Conservation (phyloP, 2,329 filamentous ascomycete genomes). For the Phialocephala subalpina region DNA sequence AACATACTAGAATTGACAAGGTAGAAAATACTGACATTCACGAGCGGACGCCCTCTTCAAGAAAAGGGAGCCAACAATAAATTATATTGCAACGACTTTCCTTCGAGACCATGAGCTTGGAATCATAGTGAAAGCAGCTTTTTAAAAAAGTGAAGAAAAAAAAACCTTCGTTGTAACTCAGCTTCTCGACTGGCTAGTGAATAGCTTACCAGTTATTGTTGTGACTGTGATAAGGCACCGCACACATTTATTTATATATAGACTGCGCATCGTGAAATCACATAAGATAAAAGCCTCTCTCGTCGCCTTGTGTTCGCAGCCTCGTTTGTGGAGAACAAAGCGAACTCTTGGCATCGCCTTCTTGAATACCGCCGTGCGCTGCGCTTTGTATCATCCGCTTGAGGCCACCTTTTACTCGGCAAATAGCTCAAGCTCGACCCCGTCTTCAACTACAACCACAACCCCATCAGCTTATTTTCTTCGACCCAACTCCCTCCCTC, state of each 20-base stretch:
- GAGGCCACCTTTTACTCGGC: not conserved
- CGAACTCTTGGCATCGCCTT: not conserved
- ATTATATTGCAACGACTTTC: not conserved
- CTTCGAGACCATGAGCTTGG: not conserved
- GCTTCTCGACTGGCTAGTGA: not conserved
- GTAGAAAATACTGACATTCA: not conserved
- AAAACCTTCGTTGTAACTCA: not conserved
- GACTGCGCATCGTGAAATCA: not conserved
- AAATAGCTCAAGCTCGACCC: not conserved
- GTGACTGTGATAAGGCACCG: not conserved
- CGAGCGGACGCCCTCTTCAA: too few relatives aligned
- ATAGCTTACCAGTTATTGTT: not conserved
- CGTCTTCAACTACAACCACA: conserved; percentile 1
- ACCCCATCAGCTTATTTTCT: conserved; percentile 16
- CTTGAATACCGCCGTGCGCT: not conserved
- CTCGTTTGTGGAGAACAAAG: not conserved
- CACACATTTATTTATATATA: not conserved
- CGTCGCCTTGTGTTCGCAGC: not conserved
- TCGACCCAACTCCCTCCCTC: conserved; percentile 1
- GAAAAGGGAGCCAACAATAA: not conserved
- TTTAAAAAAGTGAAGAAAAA: not conserved
- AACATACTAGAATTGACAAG: not conserved
- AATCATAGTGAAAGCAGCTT: not conserved
- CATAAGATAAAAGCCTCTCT: not conserved
- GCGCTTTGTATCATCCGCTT: conserved; percentile 1